Evolutionary conservation across 2,329 filamentous ascomycete genomes (phyloP), one percentile per base, ranked within the genome.

Genomic region (Claviceps paspali): DNA sequence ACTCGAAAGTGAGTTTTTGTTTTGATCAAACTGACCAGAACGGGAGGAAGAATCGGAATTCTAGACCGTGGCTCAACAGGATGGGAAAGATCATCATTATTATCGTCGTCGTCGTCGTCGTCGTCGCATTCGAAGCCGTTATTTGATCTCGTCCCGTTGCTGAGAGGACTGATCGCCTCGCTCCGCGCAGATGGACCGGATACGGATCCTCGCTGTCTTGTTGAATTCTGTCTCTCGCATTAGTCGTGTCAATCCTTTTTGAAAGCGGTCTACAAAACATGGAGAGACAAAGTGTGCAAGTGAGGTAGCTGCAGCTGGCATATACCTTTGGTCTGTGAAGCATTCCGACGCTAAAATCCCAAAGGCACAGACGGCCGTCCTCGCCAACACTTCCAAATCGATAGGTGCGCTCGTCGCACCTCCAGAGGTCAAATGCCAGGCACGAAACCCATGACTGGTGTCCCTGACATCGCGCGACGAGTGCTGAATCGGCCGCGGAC

Each of bases 301-400:
- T 36, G 26, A 18, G 26, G 14, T 35, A 18, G 15, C 15, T 35
- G 17, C 22, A 32, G 18, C 9, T 23, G 3, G 14, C 5, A 14
- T 18, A 31, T 38, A 43, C 40, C 61, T 88, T 88, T 15, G 91
- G 88, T 42, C 87, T 73, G 57, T 92, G 83, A 49, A 98, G 68
- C 88, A 96, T 96, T 48, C 86, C 86, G 29, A 94, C 85, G 46
- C 80, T 94, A 55, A 98, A 98, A 62, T 98, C 91, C 91, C 91
- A 98, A 10, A 98, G 65, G 41, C 94, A 74, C 14, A 98, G 64
- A 40, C 86, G 72, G 49, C 87, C 84, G 55, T 98, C 91, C 54
- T 96, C 88, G 11, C 88, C 91, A 1, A 98, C 88, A 50, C 85
- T 94, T 22, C 91, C 91, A 50, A 98, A 94, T 2, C 91, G 76